Base-by-base conservation (phyloP, 2,329 filamentous ascomycete genomes). In the Xylariomycetidae sp. region DNA sequence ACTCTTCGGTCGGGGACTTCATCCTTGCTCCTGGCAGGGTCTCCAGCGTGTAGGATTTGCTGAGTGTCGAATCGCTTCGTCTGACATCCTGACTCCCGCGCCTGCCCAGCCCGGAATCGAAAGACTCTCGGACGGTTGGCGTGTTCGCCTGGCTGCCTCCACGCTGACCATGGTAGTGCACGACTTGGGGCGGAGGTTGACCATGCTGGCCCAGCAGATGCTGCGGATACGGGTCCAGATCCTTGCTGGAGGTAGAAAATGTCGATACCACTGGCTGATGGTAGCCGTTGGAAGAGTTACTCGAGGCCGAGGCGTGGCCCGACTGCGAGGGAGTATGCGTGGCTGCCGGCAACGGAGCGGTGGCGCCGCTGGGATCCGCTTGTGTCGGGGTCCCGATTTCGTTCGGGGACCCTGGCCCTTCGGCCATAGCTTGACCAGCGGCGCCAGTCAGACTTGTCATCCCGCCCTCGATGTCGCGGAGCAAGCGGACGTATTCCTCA, bases 391-490 rank as follows among this genome's bases (percentile, higher is more conserved):
- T 79, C 38, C 74, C 69, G 39, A 65, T 64, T 50, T 82, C 67
- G 44, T 72, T 73, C 34, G 71, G 74, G 35, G 61, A 67, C 39
- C 60, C 66, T 42, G 63, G 65, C 26, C 63, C 69, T 30, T 77
- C 77, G 15, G 58, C 65, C 8, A 74, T 52, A n/a, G n/a, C n/a
- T n/a, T n/a, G n/a, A n/a, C n/a, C n/a, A n/a, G n/a, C n/a, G 34
- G 80, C 72, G 17, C 76, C 79, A 17, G 75, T 79, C 41, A 88
- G 58, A 51, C 82, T 85, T 40, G 74, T 83, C 67, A 89, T 79
- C 20, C 88, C 90, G 14, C 89, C 89, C 58, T 95, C 88, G 35
- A 96, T 95, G 52, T 96, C 88, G 29, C 88, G 79, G 39, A 98
- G 71, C 28, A 98, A 68, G 12, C 92, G 80, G 25, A 98, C 92